A percentile compares a stretch with the other conserved stretches of the same genome.
These are phyloP conservation scores for Saksenaea vasiformis DNA, from an alignment of 371 early-diverging fungal genomes.

Conservation along the genomic window DNA sequence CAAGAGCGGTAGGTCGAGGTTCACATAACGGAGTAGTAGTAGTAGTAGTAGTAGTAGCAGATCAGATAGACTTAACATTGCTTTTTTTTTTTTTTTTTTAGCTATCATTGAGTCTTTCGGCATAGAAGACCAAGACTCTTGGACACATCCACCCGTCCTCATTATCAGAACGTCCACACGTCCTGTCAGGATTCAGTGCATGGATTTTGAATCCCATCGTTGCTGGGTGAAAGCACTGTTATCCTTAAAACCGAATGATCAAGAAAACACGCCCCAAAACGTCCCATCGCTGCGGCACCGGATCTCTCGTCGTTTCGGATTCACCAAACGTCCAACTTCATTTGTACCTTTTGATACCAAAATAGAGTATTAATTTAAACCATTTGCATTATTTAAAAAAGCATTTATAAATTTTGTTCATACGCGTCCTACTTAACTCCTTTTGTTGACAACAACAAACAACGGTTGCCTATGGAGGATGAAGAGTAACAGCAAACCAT, in stretches of 20 bases:
- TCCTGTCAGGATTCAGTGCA: conserved; percentile 13
- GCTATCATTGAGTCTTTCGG: conserved; percentile 10
- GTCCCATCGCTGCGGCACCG: neutral
- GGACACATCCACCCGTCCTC: conserved; percentile 1
- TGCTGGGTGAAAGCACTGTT: conserved; percentile 7
- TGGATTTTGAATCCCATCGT: conserved; percentile 9
- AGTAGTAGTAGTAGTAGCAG: too few species aligned
- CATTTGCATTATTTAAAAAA: neutral
- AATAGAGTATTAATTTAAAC: neutral
- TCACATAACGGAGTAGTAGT: too few species aligned
- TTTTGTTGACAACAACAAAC: too few species aligned
- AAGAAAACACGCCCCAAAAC: neutral
- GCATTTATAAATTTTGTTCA: neutral
- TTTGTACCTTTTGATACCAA: neutral
- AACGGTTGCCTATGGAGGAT: too few species aligned
- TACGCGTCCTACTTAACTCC: neutral
- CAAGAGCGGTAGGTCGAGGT: neutral
- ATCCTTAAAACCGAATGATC: neutral
- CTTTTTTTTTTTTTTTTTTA: neutral
- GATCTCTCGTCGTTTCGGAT: neutral
- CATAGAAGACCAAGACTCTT: neutral
- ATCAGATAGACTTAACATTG: neutral
- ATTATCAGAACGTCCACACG: conserved; percentile 8
- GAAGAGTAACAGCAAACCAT: too few species aligned
- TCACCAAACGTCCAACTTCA: neutral